phyloP scores from a whole-genome alignment of 2,329 filamentous ascomycete species.

The Hansfordia pulvinata region DNA sequence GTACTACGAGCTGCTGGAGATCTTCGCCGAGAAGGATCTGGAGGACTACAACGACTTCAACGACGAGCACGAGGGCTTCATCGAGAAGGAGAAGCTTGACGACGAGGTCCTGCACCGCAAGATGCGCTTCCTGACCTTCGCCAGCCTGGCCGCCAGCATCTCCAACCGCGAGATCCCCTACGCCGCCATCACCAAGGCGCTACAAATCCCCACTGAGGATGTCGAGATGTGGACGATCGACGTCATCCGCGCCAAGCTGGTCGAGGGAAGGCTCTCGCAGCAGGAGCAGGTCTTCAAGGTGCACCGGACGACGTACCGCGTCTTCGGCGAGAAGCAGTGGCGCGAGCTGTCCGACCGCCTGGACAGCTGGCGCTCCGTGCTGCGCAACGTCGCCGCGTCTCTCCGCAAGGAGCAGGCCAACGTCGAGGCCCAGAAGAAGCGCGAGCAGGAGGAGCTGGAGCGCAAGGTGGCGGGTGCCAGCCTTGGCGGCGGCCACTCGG shows the following conservation, averaged over 20 bases:
- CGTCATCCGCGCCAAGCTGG: constrained; percentile 85
- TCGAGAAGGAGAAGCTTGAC: constrained; percentile 64
- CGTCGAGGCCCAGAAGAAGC: constrained; percentile 64
- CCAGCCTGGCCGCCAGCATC: constrained; percentile 73
- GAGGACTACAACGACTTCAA: constrained; percentile 95
- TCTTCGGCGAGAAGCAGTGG: constrained; percentile 98
- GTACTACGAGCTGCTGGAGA: constrained; percentile 85
- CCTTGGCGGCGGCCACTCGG: constrained; percentile 19
- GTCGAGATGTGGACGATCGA: constrained; percentile 99
- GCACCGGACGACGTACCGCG: constrained; percentile 89
- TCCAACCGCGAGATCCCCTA: constrained; percentile 84
- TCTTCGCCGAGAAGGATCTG: constrained; percentile 86
- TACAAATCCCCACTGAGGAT: constrained; percentile 70
- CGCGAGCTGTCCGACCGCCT: constrained; percentile 81
- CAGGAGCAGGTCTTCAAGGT: constrained; percentile 87
- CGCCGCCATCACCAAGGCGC: constrained; percentile 65
- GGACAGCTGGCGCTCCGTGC: constrained; percentile 79
- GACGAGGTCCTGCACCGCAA: constrained; percentile 72
- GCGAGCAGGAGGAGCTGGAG: constrained; percentile 59
- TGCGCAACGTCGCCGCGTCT: constrained; percentile 65
- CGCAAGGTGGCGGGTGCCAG: constrained; percentile 41
- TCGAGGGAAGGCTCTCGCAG: constrained; percentile 94
- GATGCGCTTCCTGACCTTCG: constrained; percentile 89
- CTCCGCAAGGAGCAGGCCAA: constrained; percentile 71
- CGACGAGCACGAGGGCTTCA: constrained; percentile 76